Conservation (phyloP, 2,329 filamentous ascomycete species). For the Leptographium lundbergii region DNA sequence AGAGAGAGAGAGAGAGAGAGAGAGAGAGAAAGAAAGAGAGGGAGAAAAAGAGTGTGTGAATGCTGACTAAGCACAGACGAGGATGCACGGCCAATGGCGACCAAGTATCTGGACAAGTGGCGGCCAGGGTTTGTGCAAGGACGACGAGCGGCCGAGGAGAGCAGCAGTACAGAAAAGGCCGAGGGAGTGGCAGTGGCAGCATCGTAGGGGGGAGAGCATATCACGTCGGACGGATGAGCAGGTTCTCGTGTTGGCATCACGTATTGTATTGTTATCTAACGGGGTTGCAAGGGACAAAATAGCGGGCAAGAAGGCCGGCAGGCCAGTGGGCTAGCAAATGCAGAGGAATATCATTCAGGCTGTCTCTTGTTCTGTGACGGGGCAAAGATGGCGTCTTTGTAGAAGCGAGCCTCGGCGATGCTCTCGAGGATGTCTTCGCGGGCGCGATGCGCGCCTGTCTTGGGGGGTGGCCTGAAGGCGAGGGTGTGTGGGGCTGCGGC, state of each 20-base stretch:
- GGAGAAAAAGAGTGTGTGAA: background rate
- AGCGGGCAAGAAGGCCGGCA: background rate
- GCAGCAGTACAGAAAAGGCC: background rate
- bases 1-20: background rate
- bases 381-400: conserved; percentile 56
- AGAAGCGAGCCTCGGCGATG: conserved; percentile 81
- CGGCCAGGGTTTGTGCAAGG: conserved; percentile 39
- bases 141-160: conserved; percentile 10
- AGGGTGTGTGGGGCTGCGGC: background rate
- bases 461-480: conserved; percentile 3
- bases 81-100: conserved; percentile 48
- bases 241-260: background rate
- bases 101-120: conserved; percentile 50
- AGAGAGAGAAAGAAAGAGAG: background rate
- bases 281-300: background rate
- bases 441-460: conserved; percentile 71
- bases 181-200: background rate
- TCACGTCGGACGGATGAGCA: background rate
- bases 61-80: conserved; percentile 31
- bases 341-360: too few relatives aligned
- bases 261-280: background rate
- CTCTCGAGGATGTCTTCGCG: conserved; percentile 88
- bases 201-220: background rate
- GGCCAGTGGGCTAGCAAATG: too few relatives aligned
- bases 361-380: background rate